These are phyloP conservation scores for Naganishia randhawae DNA, from an alignment of 768 basidiomycete species.

Conservation along the genomic window DNA sequence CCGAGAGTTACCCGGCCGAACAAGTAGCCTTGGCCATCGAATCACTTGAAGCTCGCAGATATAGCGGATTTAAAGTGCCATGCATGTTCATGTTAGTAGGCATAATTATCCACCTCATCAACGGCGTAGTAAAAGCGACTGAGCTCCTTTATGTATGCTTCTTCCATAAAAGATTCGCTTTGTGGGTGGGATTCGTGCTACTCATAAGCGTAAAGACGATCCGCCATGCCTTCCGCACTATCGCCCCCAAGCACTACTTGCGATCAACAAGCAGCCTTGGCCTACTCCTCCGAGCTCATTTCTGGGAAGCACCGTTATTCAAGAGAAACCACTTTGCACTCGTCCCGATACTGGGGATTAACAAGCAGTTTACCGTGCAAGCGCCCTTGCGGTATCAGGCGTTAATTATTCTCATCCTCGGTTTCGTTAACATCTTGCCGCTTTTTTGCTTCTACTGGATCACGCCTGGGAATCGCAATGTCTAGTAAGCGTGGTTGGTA, in stretches of 20 bases:
- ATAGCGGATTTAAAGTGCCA: neutral
- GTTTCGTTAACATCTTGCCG: neutral
- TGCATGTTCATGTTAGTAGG: slow-evolving; percentile 2
- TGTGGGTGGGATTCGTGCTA: neutral
- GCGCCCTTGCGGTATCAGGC: slow-evolving; percentile 15
- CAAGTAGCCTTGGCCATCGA: neutral
- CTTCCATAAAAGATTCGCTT: neutral
- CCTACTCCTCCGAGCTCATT: neutral
- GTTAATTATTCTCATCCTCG: neutral
- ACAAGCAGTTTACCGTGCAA: neutral
- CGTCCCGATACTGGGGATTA: slow-evolving; percentile 6
- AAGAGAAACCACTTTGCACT: neutral
- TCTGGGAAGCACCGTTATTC: slow-evolving; percentile 7
- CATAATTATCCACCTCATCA: neutral
- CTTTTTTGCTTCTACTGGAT: slow-evolving; percentile 4
- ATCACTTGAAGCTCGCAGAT: neutral
- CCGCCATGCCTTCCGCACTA: neutral
- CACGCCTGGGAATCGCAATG: neutral
- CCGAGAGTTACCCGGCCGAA: neutral
- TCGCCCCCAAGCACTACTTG: neutral
- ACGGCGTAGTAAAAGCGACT: neutral
- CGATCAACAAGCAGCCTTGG: neutral
- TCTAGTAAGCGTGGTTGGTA: neutral
- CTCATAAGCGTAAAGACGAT: neutral
- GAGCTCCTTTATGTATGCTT: neutral